Evolutionary conservation across 208 protist genomes (phyloP).

Genomic region (Strigomonas culicis): DNA sequence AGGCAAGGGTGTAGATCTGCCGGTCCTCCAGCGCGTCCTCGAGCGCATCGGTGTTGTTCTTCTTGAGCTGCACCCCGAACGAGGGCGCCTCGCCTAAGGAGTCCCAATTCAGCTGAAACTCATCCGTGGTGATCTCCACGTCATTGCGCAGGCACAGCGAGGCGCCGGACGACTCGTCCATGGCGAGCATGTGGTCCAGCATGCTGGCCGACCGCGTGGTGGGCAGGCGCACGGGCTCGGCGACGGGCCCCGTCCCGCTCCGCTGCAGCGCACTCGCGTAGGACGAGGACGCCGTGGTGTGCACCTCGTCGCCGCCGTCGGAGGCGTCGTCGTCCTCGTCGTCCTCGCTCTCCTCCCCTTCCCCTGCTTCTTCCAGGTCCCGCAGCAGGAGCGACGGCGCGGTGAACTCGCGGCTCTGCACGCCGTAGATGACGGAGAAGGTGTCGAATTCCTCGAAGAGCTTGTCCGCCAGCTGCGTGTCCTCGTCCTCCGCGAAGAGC

Average conservation of each 20-base stretch:
- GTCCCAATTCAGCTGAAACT: slow-evolving; percentile 43
- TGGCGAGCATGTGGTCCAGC: no score
- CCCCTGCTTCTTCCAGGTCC: background rate
- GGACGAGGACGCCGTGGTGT: no score
- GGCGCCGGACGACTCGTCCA: background rate
- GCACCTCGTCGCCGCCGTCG: slow-evolving; percentile 10
- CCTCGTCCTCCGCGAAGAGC: slow-evolving; percentile 66
- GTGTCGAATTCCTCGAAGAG: slow-evolving; percentile 91
- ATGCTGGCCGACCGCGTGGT: no score
- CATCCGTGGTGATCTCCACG: slow-evolving; percentile 29
- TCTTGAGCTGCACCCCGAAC: slow-evolving; percentile 21
- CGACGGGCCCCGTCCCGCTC: no score
- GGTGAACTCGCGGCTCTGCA: slow-evolving; percentile 41
- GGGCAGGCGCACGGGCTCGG: no score
- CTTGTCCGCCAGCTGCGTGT: slow-evolving; percentile 56
- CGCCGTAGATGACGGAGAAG: slow-evolving; percentile 77
- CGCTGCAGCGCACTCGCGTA: no score
- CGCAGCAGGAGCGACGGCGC: background rate
- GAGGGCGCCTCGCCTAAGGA: slow-evolving; percentile 3
- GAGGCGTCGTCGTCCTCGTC: slow-evolving; percentile 15
- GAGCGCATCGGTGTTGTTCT: slow-evolving; percentile 16
- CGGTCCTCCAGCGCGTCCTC: slow-evolving; percentile 35
- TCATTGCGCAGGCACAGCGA: slow-evolving; percentile 28
- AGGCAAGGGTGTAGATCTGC: slow-evolving; percentile 51
- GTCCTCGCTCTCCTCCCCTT: slow-evolving; percentile 11